phyloP scores from a whole-genome alignment of 352 stramenopile species.

The Phytophthora pseudosyringae region DNA sequence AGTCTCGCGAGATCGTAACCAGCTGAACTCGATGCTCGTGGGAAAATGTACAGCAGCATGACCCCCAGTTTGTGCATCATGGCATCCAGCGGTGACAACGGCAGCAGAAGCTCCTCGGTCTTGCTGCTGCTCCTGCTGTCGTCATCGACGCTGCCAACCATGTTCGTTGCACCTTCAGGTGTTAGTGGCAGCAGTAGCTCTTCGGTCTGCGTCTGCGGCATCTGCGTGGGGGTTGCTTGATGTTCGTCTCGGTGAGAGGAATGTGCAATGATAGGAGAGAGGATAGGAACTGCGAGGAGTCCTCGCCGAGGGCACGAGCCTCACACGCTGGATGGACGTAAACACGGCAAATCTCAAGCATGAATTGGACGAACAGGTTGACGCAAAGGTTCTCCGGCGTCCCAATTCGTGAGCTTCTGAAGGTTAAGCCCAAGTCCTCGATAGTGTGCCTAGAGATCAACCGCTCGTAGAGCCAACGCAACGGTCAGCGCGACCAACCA shows the following conservation, averaged over 20 bases:
- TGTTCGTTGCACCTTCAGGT: not conserved
- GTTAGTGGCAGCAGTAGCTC: constrained; percentile 4
- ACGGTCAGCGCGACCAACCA: not conserved
- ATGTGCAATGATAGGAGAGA: not conserved
- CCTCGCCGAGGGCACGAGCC: constrained; percentile 2
- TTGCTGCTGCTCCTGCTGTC: not conserved
- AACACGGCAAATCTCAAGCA: constrained; percentile 24
- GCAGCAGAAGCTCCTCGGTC: constrained; percentile 10
- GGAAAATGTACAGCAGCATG: constrained; percentile 59
- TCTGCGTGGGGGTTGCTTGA: not conserved
- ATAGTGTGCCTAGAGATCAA: no score
- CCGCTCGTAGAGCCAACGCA: not conserved
- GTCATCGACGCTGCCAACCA: not conserved
- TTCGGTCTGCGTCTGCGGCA: constrained; percentile 22
- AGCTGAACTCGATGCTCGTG: not conserved
- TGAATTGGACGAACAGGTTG: no score
- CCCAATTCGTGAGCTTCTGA: no score
- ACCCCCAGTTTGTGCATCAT: constrained; percentile 53
- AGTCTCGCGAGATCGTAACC: constrained; percentile 46
- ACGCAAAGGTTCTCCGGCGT: no score
- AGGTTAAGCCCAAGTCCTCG: no score
- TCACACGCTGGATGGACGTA: constrained; percentile 12
- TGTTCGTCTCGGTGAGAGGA: constrained; percentile 1
- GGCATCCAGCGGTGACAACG: constrained; percentile 55
- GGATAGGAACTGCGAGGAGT: constrained; percentile 4